Evolutionary conservation across 2,329 filamentous ascomycete genomes (phyloP).

Genomic region (Rosellinia necatrix): DNA sequence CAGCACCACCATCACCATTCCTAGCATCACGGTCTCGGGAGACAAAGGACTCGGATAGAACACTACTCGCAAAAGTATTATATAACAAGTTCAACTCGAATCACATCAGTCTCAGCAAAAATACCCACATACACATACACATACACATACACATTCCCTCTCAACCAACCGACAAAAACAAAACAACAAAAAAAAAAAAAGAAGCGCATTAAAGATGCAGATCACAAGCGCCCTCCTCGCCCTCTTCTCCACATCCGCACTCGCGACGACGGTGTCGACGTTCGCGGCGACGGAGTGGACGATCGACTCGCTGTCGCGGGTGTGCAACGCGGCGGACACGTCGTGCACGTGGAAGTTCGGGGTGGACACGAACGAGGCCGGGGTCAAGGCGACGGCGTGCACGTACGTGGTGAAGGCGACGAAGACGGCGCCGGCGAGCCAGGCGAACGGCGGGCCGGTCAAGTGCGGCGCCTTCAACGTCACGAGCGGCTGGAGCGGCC

Average conservation of each 20-base stretch:
- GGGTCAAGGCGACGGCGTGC: conserved; percentile 43
- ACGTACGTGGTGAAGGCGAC: conserved; percentile 43
- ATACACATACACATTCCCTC: no score
- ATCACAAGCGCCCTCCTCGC: conserved; percentile 31
- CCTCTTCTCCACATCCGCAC: conserved; percentile 30
- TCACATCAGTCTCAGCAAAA: no score
- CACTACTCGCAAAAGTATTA: neutral
- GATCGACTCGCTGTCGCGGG: conserved; percentile 45
- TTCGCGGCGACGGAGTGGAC: conserved; percentile 45
- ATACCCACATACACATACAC: no score
- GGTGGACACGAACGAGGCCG: conserved; percentile 43
- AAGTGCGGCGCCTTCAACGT: conserved; percentile 55
- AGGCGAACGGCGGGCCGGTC: conserved; percentile 42
- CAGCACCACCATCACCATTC: conserved; percentile 8
- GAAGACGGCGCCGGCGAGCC: conserved; percentile 38
- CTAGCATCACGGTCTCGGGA: neutral
- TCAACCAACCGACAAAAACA: no score
- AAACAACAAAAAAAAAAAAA: no score
- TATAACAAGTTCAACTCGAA: no score
- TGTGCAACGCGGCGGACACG: conserved; percentile 45
- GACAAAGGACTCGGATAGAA: neutral
- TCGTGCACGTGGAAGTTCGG: conserved; percentile 49
- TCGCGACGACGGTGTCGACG: conserved; percentile 33
- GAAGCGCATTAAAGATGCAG: no score
- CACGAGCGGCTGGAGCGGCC: conserved; percentile 60